A percentile compares a stretch with the other conserved stretches of the same genome.
These are phyloP conservation scores for Rutstroemia sydowiana DNA, from an alignment of 2,329 filamentous ascomycete species.

Conservation along the genomic window DNA sequence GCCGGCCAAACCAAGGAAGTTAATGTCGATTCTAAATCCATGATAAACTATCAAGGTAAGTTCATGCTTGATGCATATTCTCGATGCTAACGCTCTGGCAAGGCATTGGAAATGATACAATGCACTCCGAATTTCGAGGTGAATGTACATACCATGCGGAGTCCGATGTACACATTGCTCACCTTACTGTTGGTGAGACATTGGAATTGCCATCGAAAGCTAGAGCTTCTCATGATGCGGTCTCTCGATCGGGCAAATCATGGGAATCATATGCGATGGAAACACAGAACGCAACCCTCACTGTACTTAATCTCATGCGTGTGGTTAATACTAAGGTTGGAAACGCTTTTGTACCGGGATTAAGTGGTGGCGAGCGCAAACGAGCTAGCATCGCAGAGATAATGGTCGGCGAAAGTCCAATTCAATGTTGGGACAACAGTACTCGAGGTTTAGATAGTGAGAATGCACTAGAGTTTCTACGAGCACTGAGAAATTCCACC, in stretches of 20 bases:
- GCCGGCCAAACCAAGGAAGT: conserved; percentile 53
- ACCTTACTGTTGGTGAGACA: conserved; percentile 67
- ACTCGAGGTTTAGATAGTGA: conserved; percentile 68
- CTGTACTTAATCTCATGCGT: conserved; percentile 61
- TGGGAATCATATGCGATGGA: conserved; percentile 41
- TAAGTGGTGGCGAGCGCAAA: conserved; percentile 67
- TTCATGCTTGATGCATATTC: conserved; percentile 51
- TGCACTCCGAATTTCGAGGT: conserved; percentile 54
- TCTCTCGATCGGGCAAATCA: conserved; percentile 50
- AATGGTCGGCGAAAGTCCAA: conserved; percentile 47
- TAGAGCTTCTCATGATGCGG: conserved; percentile 54
- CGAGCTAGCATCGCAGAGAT: conserved; percentile 78
- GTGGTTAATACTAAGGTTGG: conserved; percentile 68
- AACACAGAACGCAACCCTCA: conserved; percentile 53
- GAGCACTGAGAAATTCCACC: conserved; percentile 56
- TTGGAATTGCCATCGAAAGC: conserved; percentile 65
- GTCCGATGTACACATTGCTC: conserved; percentile 67
- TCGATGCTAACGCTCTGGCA: conserved; percentile 31
- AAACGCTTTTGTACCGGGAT: conserved; percentile 63
- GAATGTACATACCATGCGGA: conserved; percentile 71
- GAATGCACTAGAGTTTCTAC: conserved; percentile 63
- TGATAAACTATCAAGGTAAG: conserved; percentile 55
- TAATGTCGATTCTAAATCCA: conserved; percentile 41
- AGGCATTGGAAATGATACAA: conserved; percentile 28
- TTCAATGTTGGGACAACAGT: conserved; percentile 28